Evolutionary conservation across 257 asterid genomes (phyloP).

Genomic region (Ehretia macrophylla): DNA sequence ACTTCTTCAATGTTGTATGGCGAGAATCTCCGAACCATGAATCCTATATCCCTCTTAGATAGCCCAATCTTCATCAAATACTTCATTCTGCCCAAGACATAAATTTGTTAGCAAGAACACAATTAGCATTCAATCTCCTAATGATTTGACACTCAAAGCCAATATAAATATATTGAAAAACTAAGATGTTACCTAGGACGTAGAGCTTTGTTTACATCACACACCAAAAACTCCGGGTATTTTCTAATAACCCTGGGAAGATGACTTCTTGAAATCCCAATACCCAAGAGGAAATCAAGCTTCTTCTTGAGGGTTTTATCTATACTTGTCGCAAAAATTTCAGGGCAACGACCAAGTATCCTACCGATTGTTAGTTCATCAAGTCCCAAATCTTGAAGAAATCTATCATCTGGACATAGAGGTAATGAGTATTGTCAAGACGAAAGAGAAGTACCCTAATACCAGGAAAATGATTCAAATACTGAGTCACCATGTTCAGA

Average conservation of each 20-base stretch:
- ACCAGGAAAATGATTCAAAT: too few species aligned
- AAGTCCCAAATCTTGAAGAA: slow-evolving; percentile 71
- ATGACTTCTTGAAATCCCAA: slow-evolving; percentile 57
- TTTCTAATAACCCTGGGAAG: slow-evolving; percentile 76
- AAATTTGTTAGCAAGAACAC: background rate
- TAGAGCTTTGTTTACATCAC: slow-evolving; percentile 70
- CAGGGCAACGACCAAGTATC: slow-evolving; percentile 83
- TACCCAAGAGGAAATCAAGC: slow-evolving; percentile 52
- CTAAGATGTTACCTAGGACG: slow-evolving; percentile 64
- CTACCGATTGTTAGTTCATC: slow-evolving; percentile 57
- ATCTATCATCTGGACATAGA: slow-evolving; percentile 49
- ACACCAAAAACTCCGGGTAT: slow-evolving; percentile 81
- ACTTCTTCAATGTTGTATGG: slow-evolving; percentile 82
- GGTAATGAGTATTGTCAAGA: background rate
- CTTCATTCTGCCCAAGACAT: slow-evolving; percentile 42
- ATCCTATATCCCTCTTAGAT: slow-evolving; percentile 57
- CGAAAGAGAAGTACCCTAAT: background rate
- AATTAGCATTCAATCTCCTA: slow-evolving; percentile 1
- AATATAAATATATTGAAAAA: background rate
- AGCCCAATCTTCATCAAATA: slow-evolving; percentile 63
- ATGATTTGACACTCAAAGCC: background rate
- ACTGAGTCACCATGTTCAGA: too few species aligned
- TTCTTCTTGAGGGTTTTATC: slow-evolving; percentile 68
- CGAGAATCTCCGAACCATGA: slow-evolving; percentile 74
- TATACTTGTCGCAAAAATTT: slow-evolving; percentile 63